phyloP scores from a whole-genome alignment of 2,329 filamentous ascomycete genomes.

The Fusarium clavum region DNA sequence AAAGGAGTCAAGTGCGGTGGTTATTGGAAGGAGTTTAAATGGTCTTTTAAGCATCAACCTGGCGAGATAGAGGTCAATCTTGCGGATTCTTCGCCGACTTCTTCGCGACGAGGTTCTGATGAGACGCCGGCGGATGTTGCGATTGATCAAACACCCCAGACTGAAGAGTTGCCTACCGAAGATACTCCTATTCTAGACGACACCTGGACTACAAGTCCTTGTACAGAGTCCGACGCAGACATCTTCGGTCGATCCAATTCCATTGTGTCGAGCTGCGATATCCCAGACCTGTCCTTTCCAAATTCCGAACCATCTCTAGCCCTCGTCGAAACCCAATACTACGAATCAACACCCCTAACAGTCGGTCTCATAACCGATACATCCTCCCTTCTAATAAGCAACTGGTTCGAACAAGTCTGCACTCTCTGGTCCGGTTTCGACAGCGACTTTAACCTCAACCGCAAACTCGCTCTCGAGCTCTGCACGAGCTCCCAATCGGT shows the following conservation, averaged over 20 bases:
- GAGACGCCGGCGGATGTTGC: slow-evolving; percentile 1
- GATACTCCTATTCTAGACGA: slow-evolving; percentile 29
- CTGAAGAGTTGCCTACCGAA: slow-evolving; percentile 16
- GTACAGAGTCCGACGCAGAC: slow-evolving; percentile 27
- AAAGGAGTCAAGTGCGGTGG: slow-evolving; percentile 48
- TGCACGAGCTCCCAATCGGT: slow-evolving; percentile 54
- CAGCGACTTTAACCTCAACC: slow-evolving; percentile 54
- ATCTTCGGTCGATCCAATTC: slow-evolving; percentile 23
- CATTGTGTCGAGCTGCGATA: background rate
- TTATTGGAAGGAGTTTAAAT: slow-evolving; percentile 51
- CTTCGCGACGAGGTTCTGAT: slow-evolving; percentile 21
- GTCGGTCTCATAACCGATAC: slow-evolving; percentile 46
- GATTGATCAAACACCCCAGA: background rate
- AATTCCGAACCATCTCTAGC: slow-evolving; percentile 8
- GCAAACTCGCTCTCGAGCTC: slow-evolving; percentile 52
- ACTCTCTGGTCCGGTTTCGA: slow-evolving; percentile 57
- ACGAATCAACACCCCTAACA: slow-evolving; percentile 27
- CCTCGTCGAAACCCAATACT: slow-evolving; percentile 24
- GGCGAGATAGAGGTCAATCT: slow-evolving; percentile 30
- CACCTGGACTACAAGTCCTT: slow-evolving; percentile 33
- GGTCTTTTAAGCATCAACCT: slow-evolving; percentile 57
- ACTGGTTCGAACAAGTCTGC: slow-evolving; percentile 57
- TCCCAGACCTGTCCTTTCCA: slow-evolving; percentile 8
- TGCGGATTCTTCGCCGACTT: slow-evolving; percentile 14
- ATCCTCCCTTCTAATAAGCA: slow-evolving; percentile 51